These are phyloP conservation scores for Volutella citrinella DNA, from an alignment of 2,329 filamentous ascomycete species.

Conservation along the genomic window DNA sequence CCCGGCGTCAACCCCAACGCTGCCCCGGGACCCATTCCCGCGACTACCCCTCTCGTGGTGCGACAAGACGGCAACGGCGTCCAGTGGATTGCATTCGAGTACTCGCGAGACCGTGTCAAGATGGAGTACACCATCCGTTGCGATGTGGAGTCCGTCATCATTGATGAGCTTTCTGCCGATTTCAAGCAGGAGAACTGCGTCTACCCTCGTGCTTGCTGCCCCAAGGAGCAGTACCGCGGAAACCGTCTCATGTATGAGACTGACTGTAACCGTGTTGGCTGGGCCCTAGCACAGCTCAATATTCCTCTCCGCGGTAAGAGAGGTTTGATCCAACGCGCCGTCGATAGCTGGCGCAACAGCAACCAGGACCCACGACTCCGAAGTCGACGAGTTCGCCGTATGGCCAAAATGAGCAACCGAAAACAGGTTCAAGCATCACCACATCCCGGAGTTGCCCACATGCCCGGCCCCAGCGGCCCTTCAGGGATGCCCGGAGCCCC, in stretches of 20 bases:
- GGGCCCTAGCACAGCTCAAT: conserved; percentile 93
- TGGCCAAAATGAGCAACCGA: conserved; percentile 92
- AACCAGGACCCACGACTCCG: conserved; percentile 91
- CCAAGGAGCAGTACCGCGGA: conserved; percentile 93
- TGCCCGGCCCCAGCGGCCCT: conserved; percentile 65
- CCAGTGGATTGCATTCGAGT: conserved; percentile 98
- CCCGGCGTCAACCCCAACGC: conserved; percentile 78
- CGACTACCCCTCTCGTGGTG: conserved; percentile 91
- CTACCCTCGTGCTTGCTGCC: conserved; percentile 90
- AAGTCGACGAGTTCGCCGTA: conserved; percentile 86
- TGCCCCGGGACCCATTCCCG: conserved; percentile 92
- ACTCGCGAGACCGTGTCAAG: conserved; percentile 94
- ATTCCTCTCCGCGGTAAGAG: conserved; percentile 87
- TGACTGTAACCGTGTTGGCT: conserved; percentile 99
- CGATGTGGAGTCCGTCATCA: conserved; percentile 94
- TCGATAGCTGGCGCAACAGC: conserved; percentile 99
- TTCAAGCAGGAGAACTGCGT: conserved; percentile 99
- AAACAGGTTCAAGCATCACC: conserved; percentile 64
- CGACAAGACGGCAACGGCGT: conserved; percentile 94
- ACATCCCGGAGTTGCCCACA: conserved; percentile 56
- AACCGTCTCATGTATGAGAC: conserved; percentile 96
- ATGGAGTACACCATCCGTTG: conserved; percentile 99
- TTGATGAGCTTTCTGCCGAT: conserved; percentile 77
- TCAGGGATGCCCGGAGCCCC: conserved; percentile 61
- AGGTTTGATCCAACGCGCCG: conserved; percentile 91